A percentile compares a stretch with the other conserved stretches of the same genome.
Conservation (phyloP, 306 rosid genomes). For the Castanea mollissima region DNA sequence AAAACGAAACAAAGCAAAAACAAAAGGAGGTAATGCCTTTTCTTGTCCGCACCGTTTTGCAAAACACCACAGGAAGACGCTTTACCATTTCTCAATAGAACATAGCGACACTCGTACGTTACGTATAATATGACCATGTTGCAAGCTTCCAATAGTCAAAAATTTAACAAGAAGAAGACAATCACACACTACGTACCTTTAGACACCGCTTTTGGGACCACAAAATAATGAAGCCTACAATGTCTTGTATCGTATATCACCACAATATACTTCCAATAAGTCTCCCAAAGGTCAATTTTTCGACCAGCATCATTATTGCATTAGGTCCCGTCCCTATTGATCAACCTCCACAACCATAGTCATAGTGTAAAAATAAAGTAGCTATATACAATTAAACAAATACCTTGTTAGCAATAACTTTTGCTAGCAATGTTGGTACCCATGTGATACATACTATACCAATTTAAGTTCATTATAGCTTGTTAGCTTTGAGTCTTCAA, state of each 20-base stretch:
- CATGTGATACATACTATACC: slow-evolving; percentile 23
- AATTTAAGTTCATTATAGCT: not conserved
- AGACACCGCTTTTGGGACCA: not conserved
- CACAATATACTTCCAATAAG: not conserved
- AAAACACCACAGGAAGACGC: not conserved
- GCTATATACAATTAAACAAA: not conserved
- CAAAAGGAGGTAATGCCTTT: too few species aligned
- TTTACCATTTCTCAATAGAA: not conserved
- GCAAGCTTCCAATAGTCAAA: not conserved
- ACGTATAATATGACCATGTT: not conserved
- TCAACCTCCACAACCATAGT: slow-evolving; percentile 12
- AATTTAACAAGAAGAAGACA: not conserved
- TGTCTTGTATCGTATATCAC: not conserved
- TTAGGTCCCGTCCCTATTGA: slow-evolving; percentile 23
- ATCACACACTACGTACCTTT: not conserved
- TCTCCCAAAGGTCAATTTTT: slow-evolving; percentile 4
- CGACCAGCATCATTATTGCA: slow-evolving; percentile 17
- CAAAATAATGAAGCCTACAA: not conserved
- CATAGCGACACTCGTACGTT: not conserved
- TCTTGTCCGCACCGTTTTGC: not conserved
- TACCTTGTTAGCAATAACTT: not conserved
- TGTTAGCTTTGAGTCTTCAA: not conserved
- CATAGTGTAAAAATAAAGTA: not conserved
- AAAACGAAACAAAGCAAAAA: too few species aligned
- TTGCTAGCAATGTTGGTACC: slow-evolving; percentile 16